Evolutionary conservation across 2,329 filamentous ascomycete genomes (phyloP).

Genomic region (Thielaviopsis punctulata): DNA sequence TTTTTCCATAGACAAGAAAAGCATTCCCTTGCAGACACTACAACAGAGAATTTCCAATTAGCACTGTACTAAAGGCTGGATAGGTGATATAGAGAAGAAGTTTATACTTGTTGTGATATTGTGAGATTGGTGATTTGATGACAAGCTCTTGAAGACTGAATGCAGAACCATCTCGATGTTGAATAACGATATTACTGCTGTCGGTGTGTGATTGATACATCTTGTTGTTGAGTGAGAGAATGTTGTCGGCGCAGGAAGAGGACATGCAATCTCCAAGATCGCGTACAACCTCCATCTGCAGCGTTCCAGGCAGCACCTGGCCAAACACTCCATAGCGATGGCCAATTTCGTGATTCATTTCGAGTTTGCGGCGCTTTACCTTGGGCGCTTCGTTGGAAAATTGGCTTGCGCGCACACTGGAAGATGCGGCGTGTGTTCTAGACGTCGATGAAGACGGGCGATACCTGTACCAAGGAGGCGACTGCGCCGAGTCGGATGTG

Average conservation of each 20-base stretch:
- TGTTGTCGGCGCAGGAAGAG: conserved; percentile 57
- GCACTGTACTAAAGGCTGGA: too few relatives aligned
- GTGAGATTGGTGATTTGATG: conserved; percentile 54
- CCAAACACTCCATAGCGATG: conserved; percentile 77
- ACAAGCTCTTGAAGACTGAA: conserved; percentile 75
- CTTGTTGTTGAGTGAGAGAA: conserved; percentile 63
- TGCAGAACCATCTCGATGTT: conserved; percentile 61
- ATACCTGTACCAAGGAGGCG: too few relatives aligned
- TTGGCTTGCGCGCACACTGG: conserved; percentile 12
- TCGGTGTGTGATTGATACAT: conserved; percentile 86
- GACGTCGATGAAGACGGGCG: too few relatives aligned
- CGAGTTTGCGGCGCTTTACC: conserved; percentile 53
- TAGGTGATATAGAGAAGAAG: conserved; percentile 16
- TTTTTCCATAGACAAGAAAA: conserved; percentile 76
- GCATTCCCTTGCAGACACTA: conserved; percentile 67
- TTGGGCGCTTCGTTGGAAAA: conserved; percentile 32
- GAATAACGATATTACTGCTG: conserved; percentile 70
- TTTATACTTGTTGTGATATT: background rate
- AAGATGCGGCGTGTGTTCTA: too few relatives aligned
- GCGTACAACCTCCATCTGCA: conserved; percentile 59
- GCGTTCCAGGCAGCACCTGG: conserved; percentile 64
- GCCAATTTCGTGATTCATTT: conserved; percentile 29
- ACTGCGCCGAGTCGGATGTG: too few relatives aligned
- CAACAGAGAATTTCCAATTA: too few relatives aligned
- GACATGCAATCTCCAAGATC: conserved; percentile 44